phyloP scores from a whole-genome alignment of 768 basidiomycete species.

The Lactifluus piperatus region DNA sequence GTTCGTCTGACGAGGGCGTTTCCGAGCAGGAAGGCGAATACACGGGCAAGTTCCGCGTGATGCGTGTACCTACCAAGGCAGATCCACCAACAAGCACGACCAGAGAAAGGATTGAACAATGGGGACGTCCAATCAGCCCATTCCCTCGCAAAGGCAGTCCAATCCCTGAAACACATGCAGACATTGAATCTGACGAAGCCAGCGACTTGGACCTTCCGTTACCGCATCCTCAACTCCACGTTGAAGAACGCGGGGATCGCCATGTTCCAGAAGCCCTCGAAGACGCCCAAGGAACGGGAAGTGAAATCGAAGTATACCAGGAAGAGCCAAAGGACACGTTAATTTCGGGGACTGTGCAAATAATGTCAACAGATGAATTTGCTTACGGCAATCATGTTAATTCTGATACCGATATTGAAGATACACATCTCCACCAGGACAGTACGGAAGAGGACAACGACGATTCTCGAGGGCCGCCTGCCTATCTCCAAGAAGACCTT shows the following conservation, averaged over 20 bases:
- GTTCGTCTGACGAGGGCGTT: slow-evolving; percentile 21
- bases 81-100: slow-evolving; percentile 58
- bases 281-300: not conserved
- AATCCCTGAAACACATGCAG: slow-evolving; percentile 24
- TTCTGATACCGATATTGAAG: not conserved
- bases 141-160: slow-evolving; percentile 35
- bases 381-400: not conserved
- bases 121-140: slow-evolving; percentile 67
- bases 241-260: not conserved
- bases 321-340: not conserved
- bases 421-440: not conserved
- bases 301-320: not conserved
- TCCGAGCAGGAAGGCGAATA: slow-evolving; percentile 50
- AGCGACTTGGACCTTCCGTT: slow-evolving; percentile 3
- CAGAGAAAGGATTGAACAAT: slow-evolving; percentile 39
- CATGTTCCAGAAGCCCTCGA: slow-evolving; percentile 3
- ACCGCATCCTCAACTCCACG: not conserved
- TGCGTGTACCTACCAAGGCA: slow-evolving; percentile 50
- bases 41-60: slow-evolving; percentile 53
- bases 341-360: not conserved
- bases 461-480: not conserved
- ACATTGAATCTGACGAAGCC: slow-evolving; percentile 19
- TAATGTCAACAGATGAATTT: not conserved
- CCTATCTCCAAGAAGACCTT: not conserved
- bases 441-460: not conserved